Evolutionary conservation across 495 filamentous ascomycete genomes (phyloP), one percentile per base, ranked within the genome.

Genomic region (Aspergillus saccharolyticus): DNA sequence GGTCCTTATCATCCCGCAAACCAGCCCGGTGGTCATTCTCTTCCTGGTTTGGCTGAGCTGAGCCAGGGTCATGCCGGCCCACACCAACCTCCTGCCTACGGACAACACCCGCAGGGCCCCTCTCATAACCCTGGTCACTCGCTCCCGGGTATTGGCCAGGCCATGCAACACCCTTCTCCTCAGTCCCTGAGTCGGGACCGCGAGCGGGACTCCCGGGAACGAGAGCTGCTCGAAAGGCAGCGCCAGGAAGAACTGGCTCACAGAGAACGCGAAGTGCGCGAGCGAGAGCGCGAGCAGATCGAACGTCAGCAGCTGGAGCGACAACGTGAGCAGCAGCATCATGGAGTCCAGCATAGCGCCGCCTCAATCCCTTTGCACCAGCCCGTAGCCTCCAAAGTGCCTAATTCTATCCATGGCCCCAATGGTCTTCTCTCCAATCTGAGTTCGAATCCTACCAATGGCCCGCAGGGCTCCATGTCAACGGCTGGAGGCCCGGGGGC

Each of bases 301-400:
- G 81, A 85, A 45, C 71, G 76, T n/a, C 78, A 75, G 60, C 73
- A 74, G 55, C 65, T 77, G n/a, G 80, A 85, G 46, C 73, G 74
- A 42, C 78, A 75, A 65, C 70, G 80, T 55, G 70, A 78, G 56
- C 76, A 78, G 55, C 70, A 77, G 25, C 72, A 89, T 43, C 83
- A 86, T 45, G 84, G 89, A 15, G 89, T 91, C 58, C 89, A 95
- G 67, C 91, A 88, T 69, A 90, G 89, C 61, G 84, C 88, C 14
- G 89, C 85, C 33, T 87, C 90, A 0, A 86, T 96, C 50, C 89
- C 89, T 24, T 82, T 96, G 63, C 91, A 96, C 67, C 91, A 96
- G 66, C 91, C 91, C 2, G 89, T 96, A 49, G 91, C 91, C 44
- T 90, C 88, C 43, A 83, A 89, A 63, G 82, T 90, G 16, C 77